Conservation (phyloP, 2,329 filamentous ascomycete genomes). For the Xylaria sp. region DNA sequence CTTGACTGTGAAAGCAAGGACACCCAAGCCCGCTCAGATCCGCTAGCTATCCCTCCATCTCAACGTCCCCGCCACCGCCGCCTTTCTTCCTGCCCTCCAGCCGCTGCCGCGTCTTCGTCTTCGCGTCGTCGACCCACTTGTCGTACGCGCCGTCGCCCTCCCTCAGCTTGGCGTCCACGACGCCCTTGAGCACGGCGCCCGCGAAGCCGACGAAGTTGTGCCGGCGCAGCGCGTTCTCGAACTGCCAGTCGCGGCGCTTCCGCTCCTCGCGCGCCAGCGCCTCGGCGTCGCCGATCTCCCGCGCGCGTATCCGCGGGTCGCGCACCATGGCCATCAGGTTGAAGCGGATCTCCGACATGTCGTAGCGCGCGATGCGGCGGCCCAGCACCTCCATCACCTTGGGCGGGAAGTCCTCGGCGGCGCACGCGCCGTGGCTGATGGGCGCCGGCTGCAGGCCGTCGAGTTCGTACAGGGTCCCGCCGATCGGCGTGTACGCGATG, state of each 20-base stretch:
- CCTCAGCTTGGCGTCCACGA: constrained; percentile 73
- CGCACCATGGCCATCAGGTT: constrained; percentile 92
- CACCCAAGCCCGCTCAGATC: background rate
- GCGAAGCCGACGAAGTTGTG: constrained; percentile 98
- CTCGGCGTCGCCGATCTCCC: constrained; percentile 81
- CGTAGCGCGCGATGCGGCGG: constrained; percentile 82
- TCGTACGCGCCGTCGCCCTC: constrained; percentile 69
- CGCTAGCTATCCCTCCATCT: constrained; percentile 42
- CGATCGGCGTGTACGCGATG: constrained; percentile 86
- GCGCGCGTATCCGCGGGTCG: constrained; percentile 76
- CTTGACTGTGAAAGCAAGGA: background rate
- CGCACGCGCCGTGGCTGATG: constrained; percentile 82
- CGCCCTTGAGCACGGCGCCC: constrained; percentile 84
- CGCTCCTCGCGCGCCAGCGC: constrained; percentile 76
- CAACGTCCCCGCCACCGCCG: constrained; percentile 44
- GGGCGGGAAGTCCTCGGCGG: constrained; percentile 70
- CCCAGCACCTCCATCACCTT: constrained; percentile 87
- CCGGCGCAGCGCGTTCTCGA: constrained; percentile 88
- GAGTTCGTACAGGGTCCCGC: constrained; percentile 84
- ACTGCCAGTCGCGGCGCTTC: constrained; percentile 85
- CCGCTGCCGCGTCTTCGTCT: constrained; percentile 55
- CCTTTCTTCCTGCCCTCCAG: constrained; percentile 44
- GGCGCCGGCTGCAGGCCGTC: constrained; percentile 93
- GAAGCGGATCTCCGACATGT: constrained; percentile 86
- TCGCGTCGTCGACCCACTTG: constrained; percentile 71